Evolutionary conservation across 305 asterid species (phyloP), one percentile per base, ranked within the genome.

Genomic region (Caryopteris hybrid): DNA sequence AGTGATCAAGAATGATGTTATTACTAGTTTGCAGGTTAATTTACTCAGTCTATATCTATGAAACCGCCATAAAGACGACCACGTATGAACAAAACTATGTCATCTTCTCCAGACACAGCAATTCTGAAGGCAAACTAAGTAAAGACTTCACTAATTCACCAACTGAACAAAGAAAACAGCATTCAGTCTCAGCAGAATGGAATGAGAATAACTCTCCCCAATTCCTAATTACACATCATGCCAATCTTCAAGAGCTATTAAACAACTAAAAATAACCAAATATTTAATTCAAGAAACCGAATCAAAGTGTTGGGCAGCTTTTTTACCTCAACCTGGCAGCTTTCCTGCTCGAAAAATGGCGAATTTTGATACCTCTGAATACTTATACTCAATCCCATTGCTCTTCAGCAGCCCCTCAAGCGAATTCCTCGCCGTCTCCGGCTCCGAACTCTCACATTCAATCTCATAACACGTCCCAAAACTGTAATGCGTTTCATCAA

Each of bases 361-460:
- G 68, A 92, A 89, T 53, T 92, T 89, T 0, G 86, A 83, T 11
- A 51, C 75, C 71, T 67, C 76, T 0, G 98, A 89, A 57, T 86
- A 85, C 68, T 43, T 45, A 69, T 84, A 92, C 54, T 68, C 78
- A 48, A 92, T 81, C 25, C 81, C 95, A 51, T 88, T 74, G 47
- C 70, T 78, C 52, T 25, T 61, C 86, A 92, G 66, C 76, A 92
- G 58, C 64, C 31, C 86, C 61, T 89, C 96, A 8, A 88, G 63
- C 86, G 82, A 60, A 17, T 51, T 58, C 83, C 74, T 86, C 0
- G 86, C 91, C 11, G 9, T 70, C 53, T 92, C 96, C 2, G 96
- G 96, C 16, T 86, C 91, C 2, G 74, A 55, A 50, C 85, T 86
- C 84, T 89, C 96, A 25, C 98, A 92, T 56, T 92, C 96, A 14